Percentiles rank a stretch among this genome's conserved stretches.
These are phyloP conservation scores for Exserohilum turcica DNA, from an alignment of 2,329 filamentous ascomycete genomes.

Conservation along the genomic window DNA sequence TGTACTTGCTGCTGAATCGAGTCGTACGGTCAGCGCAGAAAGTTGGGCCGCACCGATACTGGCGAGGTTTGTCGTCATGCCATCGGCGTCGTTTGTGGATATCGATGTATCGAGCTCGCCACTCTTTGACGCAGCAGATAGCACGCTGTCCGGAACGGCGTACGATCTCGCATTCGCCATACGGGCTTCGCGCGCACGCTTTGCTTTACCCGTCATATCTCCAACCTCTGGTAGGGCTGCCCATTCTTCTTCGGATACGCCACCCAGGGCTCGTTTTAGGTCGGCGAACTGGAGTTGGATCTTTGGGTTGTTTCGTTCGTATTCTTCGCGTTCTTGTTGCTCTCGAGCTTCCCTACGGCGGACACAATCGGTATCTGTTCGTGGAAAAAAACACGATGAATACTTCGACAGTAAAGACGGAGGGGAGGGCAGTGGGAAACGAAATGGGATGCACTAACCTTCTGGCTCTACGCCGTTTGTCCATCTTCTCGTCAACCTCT, in stretches of 20 bases:
- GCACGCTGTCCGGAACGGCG: conserved; percentile 92
- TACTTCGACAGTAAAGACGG: conserved; percentile 49
- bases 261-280: conserved; percentile 85
- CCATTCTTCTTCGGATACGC: conserved; percentile 95
- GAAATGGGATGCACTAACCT: conserved; percentile 67
- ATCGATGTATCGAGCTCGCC: conserved; percentile 86
- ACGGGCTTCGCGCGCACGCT: conserved; percentile 80
- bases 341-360: conserved; percentile 89
- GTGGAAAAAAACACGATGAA: conserved; percentile 70
- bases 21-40: conserved; percentile 90
- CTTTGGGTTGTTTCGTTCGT: conserved; percentile 96
- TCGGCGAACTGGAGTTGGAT: conserved; percentile 98
- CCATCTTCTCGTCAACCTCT: conserved; percentile 97
- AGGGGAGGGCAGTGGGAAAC: conserved; percentile 25
- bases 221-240: conserved; percentile 93
- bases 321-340: conserved; percentile 86
- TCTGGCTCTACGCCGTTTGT: conserved; percentile 80
- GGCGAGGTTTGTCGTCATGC: conserved; percentile 97
- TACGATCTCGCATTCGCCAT: conserved; percentile 74
- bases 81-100: conserved; percentile 64
- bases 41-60: conserved; percentile 95
- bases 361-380: conserved; percentile 76
- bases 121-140: conserved; percentile 81
- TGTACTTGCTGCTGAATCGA: conserved; percentile 79
- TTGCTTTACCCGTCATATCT: conserved; percentile 92